A percentile compares a stretch with the other conserved stretches of the same genome.
phyloP scores from a whole-genome alignment of 2,329 filamentous ascomycete genomes.

The Pseudocercospora eumusae region DNA sequence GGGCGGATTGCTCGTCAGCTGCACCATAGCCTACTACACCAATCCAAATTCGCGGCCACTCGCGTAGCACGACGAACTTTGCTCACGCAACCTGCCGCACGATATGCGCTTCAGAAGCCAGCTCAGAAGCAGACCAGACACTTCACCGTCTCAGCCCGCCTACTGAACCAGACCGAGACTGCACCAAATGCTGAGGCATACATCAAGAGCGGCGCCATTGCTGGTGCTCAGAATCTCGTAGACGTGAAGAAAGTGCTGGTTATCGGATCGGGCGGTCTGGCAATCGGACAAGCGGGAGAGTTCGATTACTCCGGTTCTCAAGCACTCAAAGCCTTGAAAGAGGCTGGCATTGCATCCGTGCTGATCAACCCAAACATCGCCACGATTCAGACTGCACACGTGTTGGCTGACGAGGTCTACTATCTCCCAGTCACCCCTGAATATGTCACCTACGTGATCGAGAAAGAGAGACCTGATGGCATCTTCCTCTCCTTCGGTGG shows the following conservation, averaged over 20 bases:
- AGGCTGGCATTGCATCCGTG: constrained; percentile 86
- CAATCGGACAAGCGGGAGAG: constrained; percentile 96
- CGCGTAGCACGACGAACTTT: constrained; percentile 36
- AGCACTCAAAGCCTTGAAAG: constrained; percentile 94
- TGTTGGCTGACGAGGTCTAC: constrained; percentile 94
- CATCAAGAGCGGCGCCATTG: constrained; percentile 82
- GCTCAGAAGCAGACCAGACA: constrained; percentile 28
- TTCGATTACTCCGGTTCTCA: constrained; percentile 98
- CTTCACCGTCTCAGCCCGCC: constrained; percentile 34
- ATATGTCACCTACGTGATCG: constrained; percentile 97
- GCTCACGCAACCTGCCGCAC: constrained; percentile 28
- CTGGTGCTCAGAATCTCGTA: constrained; percentile 72
- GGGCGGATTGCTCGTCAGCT: constrained; percentile 38
- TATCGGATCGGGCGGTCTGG: constrained; percentile 91
- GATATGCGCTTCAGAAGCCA: constrained; percentile 24
- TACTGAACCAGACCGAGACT: constrained; percentile 56
- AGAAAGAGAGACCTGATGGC: constrained; percentile 91
- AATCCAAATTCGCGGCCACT: constrained; percentile 29
- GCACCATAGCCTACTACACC: constrained; percentile 34
- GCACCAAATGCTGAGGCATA: constrained; percentile 84
- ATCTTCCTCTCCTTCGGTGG: constrained; percentile 97
- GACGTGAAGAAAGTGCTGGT: constrained; percentile 97
- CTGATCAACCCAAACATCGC: constrained; percentile 98
- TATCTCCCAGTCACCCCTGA: constrained; percentile 96
- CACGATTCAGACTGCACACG: constrained; percentile 96